A percentile compares a stretch with the other conserved stretches of the same genome.
These are phyloP conservation scores for Coemansia furcata DNA, from an alignment of 192 early-diverging fungal genomes.

Conservation along the genomic window DNA sequence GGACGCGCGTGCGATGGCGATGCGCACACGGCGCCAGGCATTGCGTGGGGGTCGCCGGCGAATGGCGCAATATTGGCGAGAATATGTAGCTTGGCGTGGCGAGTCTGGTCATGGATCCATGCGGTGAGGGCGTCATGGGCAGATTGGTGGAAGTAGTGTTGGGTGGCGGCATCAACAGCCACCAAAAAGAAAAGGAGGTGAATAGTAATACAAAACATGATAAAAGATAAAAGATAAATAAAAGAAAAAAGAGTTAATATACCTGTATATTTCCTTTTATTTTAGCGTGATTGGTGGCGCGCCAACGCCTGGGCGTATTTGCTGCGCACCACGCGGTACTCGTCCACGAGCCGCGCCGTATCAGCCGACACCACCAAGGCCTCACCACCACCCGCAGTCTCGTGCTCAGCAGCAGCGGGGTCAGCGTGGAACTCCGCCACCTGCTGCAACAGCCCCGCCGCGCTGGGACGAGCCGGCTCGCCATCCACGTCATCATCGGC, in stretches of 20 bases:
- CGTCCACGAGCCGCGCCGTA: constrained; percentile 14
- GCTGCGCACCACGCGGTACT: constrained; percentile 32
- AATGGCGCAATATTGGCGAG: constrained; percentile 38
- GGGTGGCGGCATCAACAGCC: neutral
- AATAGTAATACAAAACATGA: neutral
- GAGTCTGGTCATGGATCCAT: constrained; percentile 21
- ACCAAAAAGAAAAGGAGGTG: neutral
- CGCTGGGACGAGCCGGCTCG: neutral
- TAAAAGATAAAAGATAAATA: neutral
- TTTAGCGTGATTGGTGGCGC: constrained; percentile 12
- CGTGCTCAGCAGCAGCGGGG: neutral
- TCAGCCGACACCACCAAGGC: neutral
- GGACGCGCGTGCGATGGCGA: constrained; percentile 50
- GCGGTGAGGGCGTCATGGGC: neutral
- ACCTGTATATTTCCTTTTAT: neutral
- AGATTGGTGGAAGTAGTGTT: neutral
- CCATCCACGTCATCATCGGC: neutral
- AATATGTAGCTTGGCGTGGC: constrained; percentile 5
- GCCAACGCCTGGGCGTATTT: constrained; percentile 21
- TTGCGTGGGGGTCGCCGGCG: constrained; percentile 12
- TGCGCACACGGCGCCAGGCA: constrained; percentile 46
- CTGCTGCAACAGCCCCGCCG: constrained; percentile 15
- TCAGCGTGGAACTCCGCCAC: constrained; percentile 25
- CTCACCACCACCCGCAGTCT: neutral
- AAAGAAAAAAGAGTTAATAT: neutral